Evolutionary conservation across 148 eudicot genomes (phyloP).

Genomic region (Beta vulgaris): DNA sequence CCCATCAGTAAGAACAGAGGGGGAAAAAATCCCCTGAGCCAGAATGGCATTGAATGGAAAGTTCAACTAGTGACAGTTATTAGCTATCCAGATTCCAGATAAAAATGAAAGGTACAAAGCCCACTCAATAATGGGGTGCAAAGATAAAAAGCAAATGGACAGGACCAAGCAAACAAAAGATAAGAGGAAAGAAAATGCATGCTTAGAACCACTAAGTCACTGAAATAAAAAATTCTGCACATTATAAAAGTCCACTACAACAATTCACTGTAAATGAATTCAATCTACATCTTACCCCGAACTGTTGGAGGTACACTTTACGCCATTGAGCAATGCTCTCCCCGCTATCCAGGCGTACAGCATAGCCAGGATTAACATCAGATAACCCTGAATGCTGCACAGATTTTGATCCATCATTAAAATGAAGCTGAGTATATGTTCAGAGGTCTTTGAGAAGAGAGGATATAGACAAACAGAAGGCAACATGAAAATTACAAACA

Average conservation of each 20-base stretch:
- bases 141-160: background rate
- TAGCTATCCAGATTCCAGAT: background rate
- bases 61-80: background rate
- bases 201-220: background rate
- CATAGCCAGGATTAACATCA: constrained; percentile 58
- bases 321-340: constrained; percentile 76
- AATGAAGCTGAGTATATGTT: constrained; percentile 9
- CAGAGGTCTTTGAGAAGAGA: constrained; percentile 3
- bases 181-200: background rate
- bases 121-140: background rate
- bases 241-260: background rate
- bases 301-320: constrained; percentile 42
- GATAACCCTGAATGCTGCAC: constrained; percentile 67
- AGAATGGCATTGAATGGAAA: background rate
- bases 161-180: background rate
- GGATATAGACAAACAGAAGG: background rate
- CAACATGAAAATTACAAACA: background rate
- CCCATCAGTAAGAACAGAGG: background rate
- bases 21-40: background rate
- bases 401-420: constrained; percentile 16
- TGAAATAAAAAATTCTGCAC: background rate
- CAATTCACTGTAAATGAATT: constrained; percentile 6
- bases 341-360: constrained; percentile 62
- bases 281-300: constrained; percentile 44
- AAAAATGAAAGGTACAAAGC: background rate